Base-by-base conservation (phyloP, 202 grass and related monocot species). In the Schoenoplectus tabernaemontani region DNA sequence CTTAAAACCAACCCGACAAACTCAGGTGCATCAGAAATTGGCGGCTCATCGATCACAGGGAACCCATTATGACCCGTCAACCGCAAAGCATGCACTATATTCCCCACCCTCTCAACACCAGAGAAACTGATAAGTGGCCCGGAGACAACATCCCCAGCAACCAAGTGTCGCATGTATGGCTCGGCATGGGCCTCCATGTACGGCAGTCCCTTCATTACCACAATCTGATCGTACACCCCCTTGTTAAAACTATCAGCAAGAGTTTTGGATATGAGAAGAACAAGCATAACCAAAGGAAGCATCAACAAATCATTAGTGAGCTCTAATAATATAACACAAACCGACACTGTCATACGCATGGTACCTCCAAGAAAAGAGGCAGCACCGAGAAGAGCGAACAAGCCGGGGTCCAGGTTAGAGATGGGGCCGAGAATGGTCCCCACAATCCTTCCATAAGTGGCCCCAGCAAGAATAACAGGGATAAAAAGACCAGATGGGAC, bases 321-420 rank as follows among this genome's bases (percentile, higher is more conserved):
- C 85, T 99, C 96, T 39, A 96, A 80, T 60, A 99, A 87, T 56
- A 99, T 99, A 43, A 99, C 90, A 4, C 96, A 95, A n/a, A 95
- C 90, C 5, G 96, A 99, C 22, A 99, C 96, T 0, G 96, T 99
- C 96, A 99, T 93, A 77, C 92, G 83, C 96, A 99, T 99, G 64
- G 96, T 99, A 68, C 96, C 96, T 48, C 92, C 96, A 0, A 99
- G 89, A 82, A 99, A 98, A 41, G 91, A 98, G 34, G 96, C 96
- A 13, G 96, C 86, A 32, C 91, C 90, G 57, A 98, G 87, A 51
- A 99, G 91, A 15, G 92, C 86, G 23, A 91, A 99, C 39, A 99
- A 88, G n/a, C 96, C 90, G 30, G 92, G 90, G 64, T 99, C 92
- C 64, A 99, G 88, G 84, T 89, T 82, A 0, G 88, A 79, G 57